Evolutionary conservation across 768 basidiomycete species (phyloP), one percentile per base, ranked within the genome.

Genomic region (Galerina sulciceps): DNA sequence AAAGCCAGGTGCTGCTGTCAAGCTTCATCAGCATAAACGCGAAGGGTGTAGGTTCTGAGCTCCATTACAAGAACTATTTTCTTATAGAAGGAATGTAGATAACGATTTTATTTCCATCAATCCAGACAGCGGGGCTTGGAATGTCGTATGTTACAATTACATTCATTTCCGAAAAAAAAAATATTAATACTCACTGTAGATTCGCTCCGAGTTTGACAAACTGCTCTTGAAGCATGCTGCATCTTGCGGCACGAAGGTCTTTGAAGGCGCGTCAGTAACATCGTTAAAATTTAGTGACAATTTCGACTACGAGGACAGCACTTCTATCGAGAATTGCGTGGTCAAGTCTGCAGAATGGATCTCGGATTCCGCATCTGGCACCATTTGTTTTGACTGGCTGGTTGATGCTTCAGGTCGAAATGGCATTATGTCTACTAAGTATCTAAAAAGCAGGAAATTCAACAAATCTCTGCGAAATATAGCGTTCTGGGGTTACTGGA

Each of bases 1-100:
- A 14, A 45, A 79, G 76, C 74, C 69, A 36, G 78, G 77, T 10
- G 76, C 75, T n/a, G 77, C 77, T 1, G 63, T 79, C 47, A 79
- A 79, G 57, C 71, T 79, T n/a, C n/a, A n/a, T n/a, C n/a, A n/a
- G n/a, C n/a, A n/a, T n/a, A n/a, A n/a, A 52, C 73, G 73, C n/a
- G n/a, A n/a, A n/a, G n/a, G n/a, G n/a, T n/a, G n/a, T n/a, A n/a
- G n/a, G n/a, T n/a, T n/a, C n/a, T n/a, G n/a, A n/a, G n/a, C n/a
- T n/a, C n/a, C n/a, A n/a, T n/a, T n/a, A n/a, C n/a, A n/a, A n/a
- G n/a, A n/a, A n/a, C n/a, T n/a, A n/a, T n/a, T n/a, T n/a, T n/a
- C n/a, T n/a, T n/a, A n/a, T n/a, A n/a, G n/a, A n/a, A n/a, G n/a
- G n/a, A n/a, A n/a, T n/a, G n/a, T n/a, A n/a, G n/a, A n/a, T n/a